A percentile compares a stretch with the other conserved stretches of the same genome.
Evolutionary conservation across 306 rosid genomes (phyloP).

Genomic region (Quercus suber): DNA sequence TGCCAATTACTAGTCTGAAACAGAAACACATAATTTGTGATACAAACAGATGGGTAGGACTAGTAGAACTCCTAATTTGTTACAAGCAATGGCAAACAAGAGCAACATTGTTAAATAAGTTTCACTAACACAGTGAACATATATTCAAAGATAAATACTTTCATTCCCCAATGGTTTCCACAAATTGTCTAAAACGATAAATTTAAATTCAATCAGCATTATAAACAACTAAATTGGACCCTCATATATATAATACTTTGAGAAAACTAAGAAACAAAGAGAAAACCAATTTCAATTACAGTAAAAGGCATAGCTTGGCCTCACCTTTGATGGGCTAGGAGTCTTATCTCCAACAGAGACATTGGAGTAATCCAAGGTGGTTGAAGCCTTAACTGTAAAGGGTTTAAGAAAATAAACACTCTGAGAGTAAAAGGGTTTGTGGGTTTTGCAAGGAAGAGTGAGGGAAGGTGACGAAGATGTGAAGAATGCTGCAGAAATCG

Average conservation of each 20-base stretch:
- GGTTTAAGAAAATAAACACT: constrained; percentile 33
- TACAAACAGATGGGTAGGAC: neutral
- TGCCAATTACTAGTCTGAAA: constrained; percentile 78
- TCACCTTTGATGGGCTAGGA: constrained; percentile 58
- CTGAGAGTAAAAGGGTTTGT: constrained; percentile 33
- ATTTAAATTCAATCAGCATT: no score
- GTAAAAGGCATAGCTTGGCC: neutral
- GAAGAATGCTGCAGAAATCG: constrained; percentile 54
- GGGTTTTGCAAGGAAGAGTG: constrained; percentile 35
- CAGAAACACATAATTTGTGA: constrained; percentile 11
- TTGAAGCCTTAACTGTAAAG: constrained; percentile 60
- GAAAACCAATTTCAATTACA: neutral
- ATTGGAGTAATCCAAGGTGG: constrained; percentile 69
- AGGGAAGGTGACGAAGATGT: constrained; percentile 47
- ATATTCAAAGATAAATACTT: neutral
- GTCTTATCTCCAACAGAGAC: constrained; percentile 52
- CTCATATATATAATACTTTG: neutral
- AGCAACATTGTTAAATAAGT: neutral
- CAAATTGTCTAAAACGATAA: neutral
- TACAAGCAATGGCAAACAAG: neutral
- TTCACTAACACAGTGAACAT: neutral
- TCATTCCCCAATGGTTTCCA: neutral
- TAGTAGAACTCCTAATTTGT: neutral
- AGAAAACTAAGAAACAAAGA: neutral
- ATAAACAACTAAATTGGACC: neutral